A percentile compares a stretch with the other conserved stretches of the same genome.
These are phyloP conservation scores for Globisporangium cystogenes DNA, from an alignment of 352 stramenopile species.

Conservation along the genomic window DNA sequence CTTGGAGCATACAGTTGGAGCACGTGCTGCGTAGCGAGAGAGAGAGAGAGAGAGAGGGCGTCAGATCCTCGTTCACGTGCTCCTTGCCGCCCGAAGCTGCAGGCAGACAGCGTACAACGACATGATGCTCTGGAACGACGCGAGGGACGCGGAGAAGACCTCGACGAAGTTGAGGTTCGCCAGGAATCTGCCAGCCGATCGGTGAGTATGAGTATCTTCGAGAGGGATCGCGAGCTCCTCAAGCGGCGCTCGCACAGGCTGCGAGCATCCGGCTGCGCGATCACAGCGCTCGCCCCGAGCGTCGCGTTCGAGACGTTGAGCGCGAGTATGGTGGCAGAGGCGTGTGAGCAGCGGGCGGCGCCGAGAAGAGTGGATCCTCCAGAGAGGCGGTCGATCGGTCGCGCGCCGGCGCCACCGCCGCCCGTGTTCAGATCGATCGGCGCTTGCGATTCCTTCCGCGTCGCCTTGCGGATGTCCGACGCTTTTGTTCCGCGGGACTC, in stretches of 20 bases:
- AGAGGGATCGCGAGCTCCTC: too few species aligned
- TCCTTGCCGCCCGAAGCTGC: too few species aligned
- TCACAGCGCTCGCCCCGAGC: conserved; percentile 12
- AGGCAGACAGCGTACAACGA: conserved; percentile 4
- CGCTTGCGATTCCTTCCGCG: background rate
- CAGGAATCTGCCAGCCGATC: conserved; percentile 6
- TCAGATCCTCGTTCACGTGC: too few species aligned
- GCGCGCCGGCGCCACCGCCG: too few species aligned
- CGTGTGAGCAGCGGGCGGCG: background rate
- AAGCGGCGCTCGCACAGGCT: conserved; percentile 3
- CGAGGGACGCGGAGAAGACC: conserved; percentile 13
- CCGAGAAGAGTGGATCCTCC: background rate
- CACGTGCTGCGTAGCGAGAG: conserved; percentile 17
- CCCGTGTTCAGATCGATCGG: too few species aligned
- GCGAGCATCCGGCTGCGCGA: conserved; percentile 13
- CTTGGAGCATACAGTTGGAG: conserved; percentile 27
- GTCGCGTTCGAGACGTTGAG: conserved; percentile 12
- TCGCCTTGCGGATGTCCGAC: background rate
- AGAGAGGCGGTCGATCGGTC: background rate
- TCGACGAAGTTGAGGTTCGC: conserved; percentile 16
- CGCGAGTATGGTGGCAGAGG: conserved; percentile 7
- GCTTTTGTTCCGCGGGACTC: background rate
- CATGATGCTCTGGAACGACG: conserved; percentile 17
- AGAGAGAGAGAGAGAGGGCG: background rate
- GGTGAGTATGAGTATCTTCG: too few species aligned